Evolutionary conservation across 2,329 filamentous ascomycete genomes (phyloP).

Genomic region (Colletotrichum siamense): DNA sequence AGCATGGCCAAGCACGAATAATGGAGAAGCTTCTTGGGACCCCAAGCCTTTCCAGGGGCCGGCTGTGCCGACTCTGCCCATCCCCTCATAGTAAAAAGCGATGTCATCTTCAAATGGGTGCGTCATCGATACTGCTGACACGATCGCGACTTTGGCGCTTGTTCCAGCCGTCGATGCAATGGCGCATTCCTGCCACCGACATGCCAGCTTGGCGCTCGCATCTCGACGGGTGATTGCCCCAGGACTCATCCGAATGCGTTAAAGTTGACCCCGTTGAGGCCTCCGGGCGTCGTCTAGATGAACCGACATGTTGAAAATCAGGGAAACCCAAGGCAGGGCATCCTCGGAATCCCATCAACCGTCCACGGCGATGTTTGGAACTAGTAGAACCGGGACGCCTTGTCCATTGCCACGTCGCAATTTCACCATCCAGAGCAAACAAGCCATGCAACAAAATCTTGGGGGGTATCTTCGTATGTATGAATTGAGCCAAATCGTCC

Average conservation of each 20-base stretch:
- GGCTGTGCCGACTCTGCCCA: conserved; percentile 1
- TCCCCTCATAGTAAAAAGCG: background rate
- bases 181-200: background rate
- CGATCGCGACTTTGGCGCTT: conserved; percentile 17
- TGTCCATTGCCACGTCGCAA: background rate
- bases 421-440: background rate
- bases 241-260: background rate
- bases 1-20: background rate
- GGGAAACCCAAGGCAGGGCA: background rate
- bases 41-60: background rate
- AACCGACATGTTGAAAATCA: background rate
- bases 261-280: background rate
- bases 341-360: background rate
- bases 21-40: background rate
- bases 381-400: background rate
- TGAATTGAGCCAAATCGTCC: background rate
- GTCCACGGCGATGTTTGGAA: background rate
- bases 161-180: background rate
- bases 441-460: background rate
- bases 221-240: background rate
- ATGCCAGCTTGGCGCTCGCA: background rate
- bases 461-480: conserved; percentile 14
- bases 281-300: background rate
- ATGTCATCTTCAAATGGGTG: background rate
- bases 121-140: conserved; percentile 13